phyloP scores from a whole-genome alignment of 257 asterid species.

The Solanum pennellii region DNA sequence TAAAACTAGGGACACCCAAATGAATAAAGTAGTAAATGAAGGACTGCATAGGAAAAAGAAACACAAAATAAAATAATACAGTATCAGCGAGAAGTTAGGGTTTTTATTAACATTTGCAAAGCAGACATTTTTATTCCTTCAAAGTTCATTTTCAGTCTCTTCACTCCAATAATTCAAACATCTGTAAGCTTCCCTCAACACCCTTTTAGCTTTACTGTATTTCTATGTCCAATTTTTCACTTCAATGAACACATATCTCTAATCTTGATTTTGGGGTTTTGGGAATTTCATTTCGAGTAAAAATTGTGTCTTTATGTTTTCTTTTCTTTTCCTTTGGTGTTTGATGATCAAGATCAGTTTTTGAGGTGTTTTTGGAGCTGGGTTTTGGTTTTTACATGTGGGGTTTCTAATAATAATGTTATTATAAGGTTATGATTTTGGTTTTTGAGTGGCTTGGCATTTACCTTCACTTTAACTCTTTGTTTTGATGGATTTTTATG shows the following conservation, averaged over 20 bases:
- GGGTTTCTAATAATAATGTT: neutral
- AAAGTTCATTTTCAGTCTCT: neutral
- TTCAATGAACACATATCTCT: neutral
- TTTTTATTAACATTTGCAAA: slow-evolving; percentile 25
- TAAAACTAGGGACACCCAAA: neutral
- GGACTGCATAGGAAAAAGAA: slow-evolving; percentile 21
- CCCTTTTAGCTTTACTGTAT: neutral
- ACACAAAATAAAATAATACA: slow-evolving; percentile 2
- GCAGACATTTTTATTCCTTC: neutral
- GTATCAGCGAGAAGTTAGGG: slow-evolving; percentile 70
- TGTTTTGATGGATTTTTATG: neutral
- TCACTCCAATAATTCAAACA: slow-evolving; percentile 8
- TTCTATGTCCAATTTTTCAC: neutral
- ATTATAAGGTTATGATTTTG: neutral
- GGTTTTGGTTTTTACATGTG: neutral
- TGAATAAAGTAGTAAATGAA: neutral
- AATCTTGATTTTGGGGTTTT: neutral
- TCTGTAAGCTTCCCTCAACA: neutral
- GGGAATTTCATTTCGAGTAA: neutral
- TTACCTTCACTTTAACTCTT: neutral
- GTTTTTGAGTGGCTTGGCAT: neutral
- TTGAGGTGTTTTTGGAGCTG: neutral
- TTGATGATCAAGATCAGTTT: neutral
- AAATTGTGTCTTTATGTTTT: neutral
- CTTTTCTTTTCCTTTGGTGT: neutral